Evolutionary conservation across 1,284 basidiomycete species (phyloP), one percentile per base, ranked within the genome.

Genomic region (Malassezia pachydermatis): DNA sequence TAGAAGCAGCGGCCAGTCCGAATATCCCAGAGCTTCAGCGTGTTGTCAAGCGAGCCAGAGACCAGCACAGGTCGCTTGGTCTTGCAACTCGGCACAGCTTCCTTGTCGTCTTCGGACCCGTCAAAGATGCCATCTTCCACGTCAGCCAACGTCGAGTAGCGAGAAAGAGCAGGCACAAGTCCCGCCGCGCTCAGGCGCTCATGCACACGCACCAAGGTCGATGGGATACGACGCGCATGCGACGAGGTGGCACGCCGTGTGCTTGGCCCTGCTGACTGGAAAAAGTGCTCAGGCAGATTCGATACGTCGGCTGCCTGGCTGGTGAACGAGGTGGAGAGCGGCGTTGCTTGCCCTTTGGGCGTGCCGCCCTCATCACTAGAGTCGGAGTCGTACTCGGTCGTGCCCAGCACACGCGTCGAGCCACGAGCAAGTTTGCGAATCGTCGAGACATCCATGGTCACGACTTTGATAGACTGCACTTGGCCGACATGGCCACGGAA

Each of bases 21-120:
- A 34, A 96, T 81, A 67, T 96, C 89, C 94, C 94, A 99, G 14
- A 92, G 68, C 73, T 88, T 89, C 75, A 98, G 83, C 13, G 89
- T 96, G 70, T 96, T 96, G 72, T 98, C 92, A 55, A 96, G 76
- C 61, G 84, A 85, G 5, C 89, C 90, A 0, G 87, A 88, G 51
- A 94, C 81, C 46, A 98, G 78, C 13, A 92, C 75, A 2, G 87
- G 63, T 0, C 66, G 59, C 24, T 55, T 37, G 16, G 38, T 14
- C 22, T 51, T 47, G 28, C 37, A 22, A 7, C 17, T 13, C 1
- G 47, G 51, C 28, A 33, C 27, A 27, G 41, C 41, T 14, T 48
- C 48, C 1, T 17, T 23, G 25, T 57, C 45, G 23, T 45, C 27
- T 5, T 16, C 20, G n/a, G 22, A 19, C 7, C 11, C 29, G 17